Base-by-base conservation (phyloP, 1,139 yeast genomes). In the Saccharomyces hybrid region DNA sequence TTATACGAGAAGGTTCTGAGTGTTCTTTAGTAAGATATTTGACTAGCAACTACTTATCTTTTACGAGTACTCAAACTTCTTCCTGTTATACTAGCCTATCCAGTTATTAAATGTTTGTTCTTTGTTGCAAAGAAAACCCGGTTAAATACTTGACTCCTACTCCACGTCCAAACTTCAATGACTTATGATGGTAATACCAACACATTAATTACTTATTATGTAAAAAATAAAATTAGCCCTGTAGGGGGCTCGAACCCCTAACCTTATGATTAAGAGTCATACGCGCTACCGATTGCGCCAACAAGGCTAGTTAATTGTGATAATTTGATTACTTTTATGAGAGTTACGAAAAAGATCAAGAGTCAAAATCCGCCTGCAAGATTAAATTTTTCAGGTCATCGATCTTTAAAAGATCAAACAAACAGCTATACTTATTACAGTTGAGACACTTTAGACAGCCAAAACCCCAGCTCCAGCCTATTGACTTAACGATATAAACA, bases 201-300 rank as follows among this genome's bases (percentile, higher is more conserved):
- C 26, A 4, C 2, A 24, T 24, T 24, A 24, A 24, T 4, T 24
- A 4, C 5, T 14, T 16, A 16, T 16, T 16, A 16, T 16, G 16
- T 16, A 16, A 38, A 38, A 19, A 14, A 24, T 24, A 24, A 24
- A 24, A 24, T 21, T 38, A 69, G 75, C 75, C 74, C 75, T 67
- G 73, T 71, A 72, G 73, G 75, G 75, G 75, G 75, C 72, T 72
- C 75, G 75, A 72, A 71, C 75, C 75, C 75, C 72, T 71, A 71
- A 70, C 75, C 75, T 71, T 71, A 68, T 70, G 75, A 72, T 72
- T 72, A 72, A 72, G 75, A 72, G 75, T 72, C 75, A 70, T 68
- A 71, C 73, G 75, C 75, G 75, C 75, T 72, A 72, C 75, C 75
- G 75, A 72, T 72, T 72, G 75, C 75, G 75, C 75, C 75, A 72